Percentiles rank a stretch among this genome's conserved stretches.
Conservation (phyloP, 2,329 filamentous ascomycete species). For the Acarospora socialis region DNA sequence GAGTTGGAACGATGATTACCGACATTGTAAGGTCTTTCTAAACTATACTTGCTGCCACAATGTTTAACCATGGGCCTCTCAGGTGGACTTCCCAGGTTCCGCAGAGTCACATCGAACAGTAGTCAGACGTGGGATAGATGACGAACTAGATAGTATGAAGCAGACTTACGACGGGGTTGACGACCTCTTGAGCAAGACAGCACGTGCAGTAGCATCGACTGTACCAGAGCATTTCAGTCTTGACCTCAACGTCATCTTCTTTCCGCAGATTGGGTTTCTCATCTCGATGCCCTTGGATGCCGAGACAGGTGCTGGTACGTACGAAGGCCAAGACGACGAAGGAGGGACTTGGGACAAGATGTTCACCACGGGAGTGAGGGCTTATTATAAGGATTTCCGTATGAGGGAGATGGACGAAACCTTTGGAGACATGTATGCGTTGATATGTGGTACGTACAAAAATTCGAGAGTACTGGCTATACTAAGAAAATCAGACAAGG, state of each 20-base stretch:
- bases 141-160: constrained; percentile 64
- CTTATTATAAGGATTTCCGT: constrained; percentile 74
- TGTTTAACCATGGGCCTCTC: constrained; percentile 1
- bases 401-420: constrained; percentile 70
- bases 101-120: constrained; percentile 56
- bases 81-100: constrained; percentile 69
- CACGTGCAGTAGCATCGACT: constrained; percentile 45
- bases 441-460: constrained; percentile 54
- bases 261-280: constrained; percentile 84
- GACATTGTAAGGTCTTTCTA: constrained; percentile 36
- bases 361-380: constrained; percentile 55
- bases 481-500: constrained; percentile 44
- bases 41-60: not conserved
- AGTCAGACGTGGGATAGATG: constrained; percentile 57
- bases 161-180: constrained; percentile 64
- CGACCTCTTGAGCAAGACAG: constrained; percentile 54
- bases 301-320: constrained; percentile 43
- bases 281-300: constrained; percentile 55
- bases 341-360: constrained; percentile 60
- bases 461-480: not conserved
- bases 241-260: constrained; percentile 66
- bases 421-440: constrained; percentile 71
- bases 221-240: constrained; percentile 44
- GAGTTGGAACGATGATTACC: constrained; percentile 56
- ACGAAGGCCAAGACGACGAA: constrained; percentile 43